phyloP scores from a whole-genome alignment of 495 filamentous ascomycete species.

The Beverwykella pulmonaria region DNA sequence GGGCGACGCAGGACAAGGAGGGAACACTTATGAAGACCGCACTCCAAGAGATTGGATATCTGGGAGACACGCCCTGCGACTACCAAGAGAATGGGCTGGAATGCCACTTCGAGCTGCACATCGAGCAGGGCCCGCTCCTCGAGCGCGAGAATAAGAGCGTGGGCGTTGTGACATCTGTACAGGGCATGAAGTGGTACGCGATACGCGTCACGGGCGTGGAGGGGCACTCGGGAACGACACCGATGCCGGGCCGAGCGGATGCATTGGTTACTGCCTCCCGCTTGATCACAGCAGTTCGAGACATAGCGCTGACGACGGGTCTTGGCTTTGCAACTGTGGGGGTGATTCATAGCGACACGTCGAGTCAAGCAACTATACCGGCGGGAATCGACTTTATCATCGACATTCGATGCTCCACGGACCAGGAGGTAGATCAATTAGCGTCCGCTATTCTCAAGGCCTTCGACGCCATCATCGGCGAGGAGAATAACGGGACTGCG shows the following conservation, averaged over 20 bases:
- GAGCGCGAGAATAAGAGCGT: constrained; percentile 28
- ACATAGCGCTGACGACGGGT: constrained; percentile 24
- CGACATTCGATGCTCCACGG: constrained; percentile 33
- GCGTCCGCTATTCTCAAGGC: constrained; percentile 17
- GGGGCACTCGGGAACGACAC: constrained; percentile 38
- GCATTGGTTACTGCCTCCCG: constrained; percentile 34
- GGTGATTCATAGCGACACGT: constrained; percentile 35
- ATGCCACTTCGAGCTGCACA: constrained; percentile 39
- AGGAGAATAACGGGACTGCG: constrained; percentile 22
- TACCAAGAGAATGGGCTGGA: constrained; percentile 34
- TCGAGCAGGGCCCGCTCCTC: constrained; percentile 39
- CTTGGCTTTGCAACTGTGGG: constrained; percentile 37
- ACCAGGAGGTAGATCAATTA: constrained; percentile 30
- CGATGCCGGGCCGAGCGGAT: constrained; percentile 33
- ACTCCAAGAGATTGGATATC: constrained; percentile 33
- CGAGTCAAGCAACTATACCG: constrained; percentile 32
- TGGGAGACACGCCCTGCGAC: constrained; percentile 28
- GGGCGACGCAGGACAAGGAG: constrained; percentile 28
- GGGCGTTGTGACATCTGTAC: constrained; percentile 35
- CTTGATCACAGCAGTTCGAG: constrained; percentile 32
- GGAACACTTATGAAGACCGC: constrained; percentile 25
- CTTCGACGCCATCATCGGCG: constrained; percentile 25
- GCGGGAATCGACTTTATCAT: constrained; percentile 35
- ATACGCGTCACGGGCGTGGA: constrained; percentile 28
- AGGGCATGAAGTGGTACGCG: constrained; percentile 37